A percentile compares a stretch with the other conserved stretches of the same genome.
Conservation (phyloP, 805 yeast species). For the Yarrowia deformans region DNA sequence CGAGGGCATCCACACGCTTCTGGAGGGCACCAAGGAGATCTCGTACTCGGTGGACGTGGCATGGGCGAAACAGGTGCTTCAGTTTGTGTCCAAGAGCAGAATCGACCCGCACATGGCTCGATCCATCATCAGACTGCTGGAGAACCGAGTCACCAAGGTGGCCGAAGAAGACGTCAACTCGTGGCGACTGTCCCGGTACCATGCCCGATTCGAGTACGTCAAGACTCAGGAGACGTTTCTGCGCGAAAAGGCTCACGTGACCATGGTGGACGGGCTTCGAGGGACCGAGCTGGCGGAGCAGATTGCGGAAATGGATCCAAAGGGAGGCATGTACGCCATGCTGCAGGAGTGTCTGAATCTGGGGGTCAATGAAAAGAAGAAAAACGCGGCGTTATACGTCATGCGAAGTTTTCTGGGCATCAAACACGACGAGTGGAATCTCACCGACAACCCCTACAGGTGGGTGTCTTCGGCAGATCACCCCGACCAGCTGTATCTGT, state of each 20-base stretch:
- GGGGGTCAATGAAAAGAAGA: not conserved
- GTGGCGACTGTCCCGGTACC: not conserved
- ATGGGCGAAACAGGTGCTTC: conserved; percentile 5
- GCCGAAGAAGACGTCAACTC: not conserved
- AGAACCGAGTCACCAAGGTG: not conserved
- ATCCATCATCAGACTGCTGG: not conserved
- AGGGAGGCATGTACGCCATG: not conserved
- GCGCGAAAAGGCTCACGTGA: not conserved
- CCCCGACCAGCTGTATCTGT: conserved; percentile 13
- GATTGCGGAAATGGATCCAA: not conserved
- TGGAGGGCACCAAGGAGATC: not conserved
- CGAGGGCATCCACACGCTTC: not conserved
- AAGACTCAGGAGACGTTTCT: conserved; percentile 3
- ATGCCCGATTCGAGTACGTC: conserved; percentile 1
- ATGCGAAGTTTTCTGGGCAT: conserved; percentile 9
- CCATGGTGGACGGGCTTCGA: conserved; percentile 2
- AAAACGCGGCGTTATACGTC: not conserved
- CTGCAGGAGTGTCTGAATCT: conserved; percentile 16
- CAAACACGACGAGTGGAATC: not conserved
- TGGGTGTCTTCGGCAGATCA: not conserved
- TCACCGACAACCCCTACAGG: not conserved
- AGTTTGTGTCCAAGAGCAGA: conserved; percentile 3
- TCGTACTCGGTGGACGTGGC: not conserved
- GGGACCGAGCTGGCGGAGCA: conserved; percentile 6
- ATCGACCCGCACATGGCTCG: not conserved